Evolutionary conservation across 2,329 filamentous ascomycete species (phyloP), one percentile per base, ranked within the genome.

Genomic region (Alternaria atra): DNA sequence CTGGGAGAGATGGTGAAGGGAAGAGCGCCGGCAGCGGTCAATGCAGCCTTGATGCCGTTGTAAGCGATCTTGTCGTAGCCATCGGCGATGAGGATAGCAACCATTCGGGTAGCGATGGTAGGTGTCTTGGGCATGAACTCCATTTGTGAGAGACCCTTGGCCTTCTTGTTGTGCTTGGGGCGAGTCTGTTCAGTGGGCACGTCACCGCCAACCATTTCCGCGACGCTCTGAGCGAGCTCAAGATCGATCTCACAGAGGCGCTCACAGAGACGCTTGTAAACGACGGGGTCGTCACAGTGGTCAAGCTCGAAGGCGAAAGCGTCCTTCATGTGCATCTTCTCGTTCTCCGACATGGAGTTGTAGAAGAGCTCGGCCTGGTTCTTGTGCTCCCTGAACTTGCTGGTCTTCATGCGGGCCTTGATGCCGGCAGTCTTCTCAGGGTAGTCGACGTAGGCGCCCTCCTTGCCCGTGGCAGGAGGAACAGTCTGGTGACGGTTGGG

Each of bases 351-450:
- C 67, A 94, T 78, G 15, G 90, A 93, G 81, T 94, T 94, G 81
- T 89, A 94, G 81, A 95, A 95, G 2, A 94, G 82, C 73, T 94
- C 91, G 0, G 92, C 91, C 76, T 95, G 92, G 51, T 86, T 89
- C 78, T 87, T 87, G 74, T 94, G 91, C 63, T 95, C 91, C 65
- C 84, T 85, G 83, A 94, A 94, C 80, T 94, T 94, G 67, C 84
- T 84, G 65, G 88, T 91, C 59, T 86, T 83, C 6, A 89, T 81
- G 10, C 92, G 87, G 17, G 84, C 81, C 81, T 95, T 94, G 74
- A 91, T 88, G 3, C 91, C 91, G 5, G 81, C 82, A 1, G 91
- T 79, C 76, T 89, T 90, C 61, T 87, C 81, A 0, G 88, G 85
- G 67, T 88, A 90, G 47, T 93, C 90, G 4, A 87, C 76, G 66